Conservation (phyloP, 345 rosid genomes). For the Hypericum androsaemum region DNA sequence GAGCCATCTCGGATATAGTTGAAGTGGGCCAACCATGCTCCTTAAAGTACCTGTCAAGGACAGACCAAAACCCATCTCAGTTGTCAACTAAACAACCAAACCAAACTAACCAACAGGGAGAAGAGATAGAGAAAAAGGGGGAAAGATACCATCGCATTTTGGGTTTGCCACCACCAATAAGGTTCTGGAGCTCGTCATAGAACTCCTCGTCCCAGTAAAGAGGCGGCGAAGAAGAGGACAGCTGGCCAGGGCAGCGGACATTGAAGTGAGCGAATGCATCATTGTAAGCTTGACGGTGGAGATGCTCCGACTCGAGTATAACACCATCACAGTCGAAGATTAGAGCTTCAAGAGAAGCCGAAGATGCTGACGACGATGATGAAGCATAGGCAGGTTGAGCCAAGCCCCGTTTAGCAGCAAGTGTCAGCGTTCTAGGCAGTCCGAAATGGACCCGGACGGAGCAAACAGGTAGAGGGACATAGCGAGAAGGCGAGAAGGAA, state of each 20-base stretch:
- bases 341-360: slow-evolving; percentile 57
- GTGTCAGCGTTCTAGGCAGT: background rate
- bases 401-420: background rate
- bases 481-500: too few relatives aligned
- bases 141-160: slow-evolving; percentile 77
- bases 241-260: slow-evolving; percentile 43
- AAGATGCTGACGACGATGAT: slow-evolving; percentile 24
- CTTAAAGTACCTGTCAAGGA: slow-evolving; percentile 56
- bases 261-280: slow-evolving; percentile 81
- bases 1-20: slow-evolving; percentile 40
- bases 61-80: background rate
- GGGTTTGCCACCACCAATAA: slow-evolving; percentile 87
- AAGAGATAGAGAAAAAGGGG: background rate
- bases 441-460: background rate
- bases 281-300: slow-evolving; percentile 91
- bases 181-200: slow-evolving; percentile 81
- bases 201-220: slow-evolving; percentile 65
- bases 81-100: background rate
- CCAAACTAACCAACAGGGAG: background rate
- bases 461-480: too few relatives aligned
- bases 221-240: slow-evolving; percentile 19
- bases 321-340: slow-evolving; percentile 95
- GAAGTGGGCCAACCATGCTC: slow-evolving; percentile 95
- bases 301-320: slow-evolving; percentile 79
- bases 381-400: slow-evolving; percentile 27